Percentiles rank a stretch among this genome's conserved stretches.
Evolutionary conservation across 176 grass and related monocot species (phyloP).

Genomic region (Pharus latifolius): DNA sequence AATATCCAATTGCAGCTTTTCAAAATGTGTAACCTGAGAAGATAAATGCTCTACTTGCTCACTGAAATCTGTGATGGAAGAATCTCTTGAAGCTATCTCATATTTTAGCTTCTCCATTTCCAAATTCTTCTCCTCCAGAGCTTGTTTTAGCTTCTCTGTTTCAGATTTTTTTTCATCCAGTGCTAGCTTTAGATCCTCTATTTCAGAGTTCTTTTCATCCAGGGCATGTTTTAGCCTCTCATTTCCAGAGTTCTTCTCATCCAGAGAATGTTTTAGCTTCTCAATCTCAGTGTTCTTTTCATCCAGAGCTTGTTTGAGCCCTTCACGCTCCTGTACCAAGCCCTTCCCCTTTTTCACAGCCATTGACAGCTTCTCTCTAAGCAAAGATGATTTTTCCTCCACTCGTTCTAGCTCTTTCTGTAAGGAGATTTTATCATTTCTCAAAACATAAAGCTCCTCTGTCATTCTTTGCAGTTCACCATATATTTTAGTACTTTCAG

Average conservation of each 20-base stretch:
- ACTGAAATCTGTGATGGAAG: slow-evolving; percentile 34
- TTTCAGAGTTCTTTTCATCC: slow-evolving; percentile 46
- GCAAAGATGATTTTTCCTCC: slow-evolving; percentile 79
- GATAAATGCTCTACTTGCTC: slow-evolving; percentile 50
- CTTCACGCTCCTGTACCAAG: slow-evolving; percentile 88
- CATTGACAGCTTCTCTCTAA: slow-evolving; percentile 96
- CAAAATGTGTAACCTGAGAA: slow-evolving; percentile 28
- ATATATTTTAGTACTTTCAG: slow-evolving; percentile 27
- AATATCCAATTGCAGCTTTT: slow-evolving; percentile 51
- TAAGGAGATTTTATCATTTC: slow-evolving; percentile 66
- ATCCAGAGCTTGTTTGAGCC: slow-evolving; percentile 53
- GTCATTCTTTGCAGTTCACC: slow-evolving; percentile 36
- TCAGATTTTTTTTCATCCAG: slow-evolving; percentile 18
- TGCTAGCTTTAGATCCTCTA: slow-evolving; percentile 32
- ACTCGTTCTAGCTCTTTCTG: slow-evolving; percentile 66
- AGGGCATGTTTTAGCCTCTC: slow-evolving; percentile 34
- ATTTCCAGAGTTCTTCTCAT: slow-evolving; percentile 50
- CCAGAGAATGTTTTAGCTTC: slow-evolving; percentile 38
- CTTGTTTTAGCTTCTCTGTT: slow-evolving; percentile 23
- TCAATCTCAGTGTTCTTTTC: slow-evolving; percentile 49
- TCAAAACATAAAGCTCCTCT: slow-evolving; percentile 44
- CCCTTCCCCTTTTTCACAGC: slow-evolving; percentile 98
- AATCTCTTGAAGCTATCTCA: slow-evolving; percentile 52
- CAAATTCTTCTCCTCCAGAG: slow-evolving; percentile 8
- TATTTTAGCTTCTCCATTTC: slow-evolving; percentile 35